Conservation (phyloP, 2,329 filamentous ascomycete genomes). For the Xylariomycetidae sp. region DNA sequence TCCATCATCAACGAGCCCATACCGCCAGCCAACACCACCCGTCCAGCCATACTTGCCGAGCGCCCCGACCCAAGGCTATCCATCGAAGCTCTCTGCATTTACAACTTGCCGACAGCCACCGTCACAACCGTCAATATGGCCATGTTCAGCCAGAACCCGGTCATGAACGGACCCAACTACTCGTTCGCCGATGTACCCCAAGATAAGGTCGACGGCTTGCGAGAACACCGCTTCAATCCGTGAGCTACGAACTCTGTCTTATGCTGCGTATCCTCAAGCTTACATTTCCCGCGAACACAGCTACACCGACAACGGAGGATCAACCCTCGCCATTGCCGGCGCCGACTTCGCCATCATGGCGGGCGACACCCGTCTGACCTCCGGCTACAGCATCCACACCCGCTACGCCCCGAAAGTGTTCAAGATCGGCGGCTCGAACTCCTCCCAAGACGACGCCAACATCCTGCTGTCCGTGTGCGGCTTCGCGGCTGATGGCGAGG, state of each 20-base stretch:
- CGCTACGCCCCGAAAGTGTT: conserved; percentile 94
- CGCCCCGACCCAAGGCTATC: conserved; percentile 1
- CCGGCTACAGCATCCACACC: conserved; percentile 98
- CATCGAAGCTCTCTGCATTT: conserved; percentile 5
- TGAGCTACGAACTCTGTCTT: conserved; percentile 39
- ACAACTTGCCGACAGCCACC: not conserved
- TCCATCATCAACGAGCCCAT: conserved; percentile 7
- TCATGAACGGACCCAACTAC: conserved; percentile 65
- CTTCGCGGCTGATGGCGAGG: conserved; percentile 90
- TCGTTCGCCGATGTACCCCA: conserved; percentile 58
- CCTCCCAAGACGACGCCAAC: conserved; percentile 75
- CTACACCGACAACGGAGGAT: conserved; percentile 97
- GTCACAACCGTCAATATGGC: conserved; percentile 41
- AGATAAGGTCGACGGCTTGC: conserved; percentile 46
- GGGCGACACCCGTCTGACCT: conserved; percentile 91
- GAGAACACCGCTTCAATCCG: conserved; percentile 88
- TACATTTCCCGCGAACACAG: conserved; percentile 35
- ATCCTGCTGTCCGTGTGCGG: conserved; percentile 92
- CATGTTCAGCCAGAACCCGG: conserved; percentile 65
- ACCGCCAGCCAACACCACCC: conserved; percentile 8
- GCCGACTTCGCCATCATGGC: conserved; percentile 94
- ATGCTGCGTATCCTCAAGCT: not conserved
- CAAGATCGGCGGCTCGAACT: conserved; percentile 87
- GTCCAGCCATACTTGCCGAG: too few relatives aligned
- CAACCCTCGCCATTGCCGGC: conserved; percentile 89